Evolutionary conservation across 306 rosid genomes (phyloP), one percentile per base, ranked within the genome.

Genomic region (Delonix regia): DNA sequence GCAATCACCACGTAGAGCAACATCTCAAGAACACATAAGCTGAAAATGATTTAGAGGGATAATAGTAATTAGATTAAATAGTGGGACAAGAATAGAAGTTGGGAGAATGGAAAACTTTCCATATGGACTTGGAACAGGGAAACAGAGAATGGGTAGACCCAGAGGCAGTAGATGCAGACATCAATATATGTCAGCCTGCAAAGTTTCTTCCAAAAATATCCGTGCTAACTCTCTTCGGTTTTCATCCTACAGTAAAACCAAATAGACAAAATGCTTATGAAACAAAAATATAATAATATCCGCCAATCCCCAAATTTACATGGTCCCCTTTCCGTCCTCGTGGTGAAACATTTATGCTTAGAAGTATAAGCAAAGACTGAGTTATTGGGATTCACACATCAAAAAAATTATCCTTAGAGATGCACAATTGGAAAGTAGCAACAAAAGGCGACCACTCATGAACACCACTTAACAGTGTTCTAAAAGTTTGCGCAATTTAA

Each of bases 401-500:
- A 18, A 25, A 24, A 44, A 44, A 22, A 65, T n/a, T 25, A 25
- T 39, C 45, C 71, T 19, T 65, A 39, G 51, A 65, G 71, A 47
- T 56, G 52, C 84, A 79, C 75, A 79, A 62, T 73, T 65, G 33
- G 74, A 81, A 73, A 73, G 80, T 63, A 76, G 81, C 45, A 56
- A 62, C 57, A 38, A 76, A 82, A 71, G 71, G 33, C 0, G 30
- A 59, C 6, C 85, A 74, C 85, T 80, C 75, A 59, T 84, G 72
- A 80, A 74, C 74, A 62, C 65, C 69, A 83, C 75, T 66, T 65
- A 80, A 77, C 81, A 59, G 82, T 75, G 71, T n/a, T 41, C 55
- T 21, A 34, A 74, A 82, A 77, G 76, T 52, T 62, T 72, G 87
- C 87, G 92, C 84, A 88, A 88, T 79, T 86, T 82, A 80, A 88